phyloP scores from a whole-genome alignment of 805 yeast species.

The Naumovozyma castellii region DNA sequence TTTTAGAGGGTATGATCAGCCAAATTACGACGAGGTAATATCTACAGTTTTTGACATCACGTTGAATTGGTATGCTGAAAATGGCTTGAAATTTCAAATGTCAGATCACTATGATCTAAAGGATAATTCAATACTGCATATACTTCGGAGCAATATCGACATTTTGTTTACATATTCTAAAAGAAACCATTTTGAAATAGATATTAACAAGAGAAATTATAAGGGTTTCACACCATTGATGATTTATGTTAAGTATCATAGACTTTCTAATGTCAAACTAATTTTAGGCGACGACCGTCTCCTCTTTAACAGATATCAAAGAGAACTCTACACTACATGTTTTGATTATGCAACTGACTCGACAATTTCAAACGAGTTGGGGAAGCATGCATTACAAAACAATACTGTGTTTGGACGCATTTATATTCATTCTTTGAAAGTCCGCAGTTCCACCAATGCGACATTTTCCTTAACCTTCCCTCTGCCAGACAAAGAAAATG shows the following conservation, averaged over 20 bases:
- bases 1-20: constrained; percentile 73
- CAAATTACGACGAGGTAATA: constrained; percentile 45
- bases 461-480: constrained; percentile 4
- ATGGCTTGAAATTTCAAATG: constrained; percentile 33
- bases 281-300: constrained; percentile 44
- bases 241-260: constrained; percentile 58
- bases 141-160: constrained; percentile 44
- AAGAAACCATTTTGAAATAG: constrained; percentile 15
- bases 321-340: constrained; percentile 31
- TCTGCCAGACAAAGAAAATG: constrained; percentile 1
- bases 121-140: constrained; percentile 73
- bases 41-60: constrained; percentile 38
- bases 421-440: constrained; percentile 14
- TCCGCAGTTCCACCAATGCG: constrained; percentile 4
- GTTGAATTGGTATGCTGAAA: constrained; percentile 32
- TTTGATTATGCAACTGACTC: constrained; percentile 39
- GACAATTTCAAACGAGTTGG: constrained; percentile 11
- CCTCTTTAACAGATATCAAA: constrained; percentile 28
- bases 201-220: constrained; percentile 52
- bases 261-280: constrained; percentile 47
- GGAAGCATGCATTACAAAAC: constrained; percentile 7
- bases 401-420: constrained; percentile 8
- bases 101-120: constrained; percentile 59
- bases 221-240: constrained; percentile 60
- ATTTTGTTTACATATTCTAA: constrained; percentile 30